phyloP scores from a whole-genome alignment of 2,329 filamentous ascomycete genomes.

The Fusarium acutatum region DNA sequence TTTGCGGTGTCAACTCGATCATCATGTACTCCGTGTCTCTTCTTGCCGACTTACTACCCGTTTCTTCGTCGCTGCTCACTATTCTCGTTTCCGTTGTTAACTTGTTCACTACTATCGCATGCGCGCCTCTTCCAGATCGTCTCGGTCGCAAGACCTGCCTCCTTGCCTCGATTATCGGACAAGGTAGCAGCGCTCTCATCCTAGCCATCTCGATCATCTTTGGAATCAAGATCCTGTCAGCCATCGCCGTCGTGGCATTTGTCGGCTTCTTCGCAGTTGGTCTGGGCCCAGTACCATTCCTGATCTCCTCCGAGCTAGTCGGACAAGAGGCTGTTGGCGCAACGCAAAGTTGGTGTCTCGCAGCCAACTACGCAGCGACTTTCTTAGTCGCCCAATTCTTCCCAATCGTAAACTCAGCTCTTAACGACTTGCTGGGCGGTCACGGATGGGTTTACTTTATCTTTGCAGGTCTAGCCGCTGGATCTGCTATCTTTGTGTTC shows the following conservation, averaged over 20 bases:
- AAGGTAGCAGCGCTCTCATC: constrained; percentile 79
- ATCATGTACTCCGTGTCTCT: constrained; percentile 98
- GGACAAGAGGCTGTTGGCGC: constrained; percentile 90
- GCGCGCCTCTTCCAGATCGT: constrained; percentile 85
- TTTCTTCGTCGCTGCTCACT: constrained; percentile 83
- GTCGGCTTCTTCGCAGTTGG: constrained; percentile 91
- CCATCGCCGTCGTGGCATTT: constrained; percentile 82
- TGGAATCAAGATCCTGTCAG: constrained; percentile 77
- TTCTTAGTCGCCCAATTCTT: constrained; percentile 96
- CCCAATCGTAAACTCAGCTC: constrained; percentile 79
- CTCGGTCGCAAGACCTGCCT: constrained; percentile 89
- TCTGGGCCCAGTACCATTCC: constrained; percentile 93
- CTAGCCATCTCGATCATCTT: constrained; percentile 84
- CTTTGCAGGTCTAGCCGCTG: constrained; percentile 78
- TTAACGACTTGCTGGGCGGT: constrained; percentile 71
- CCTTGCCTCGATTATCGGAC: constrained; percentile 82
- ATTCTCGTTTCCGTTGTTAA: constrained; percentile 90
- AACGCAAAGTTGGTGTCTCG: constrained; percentile 87
- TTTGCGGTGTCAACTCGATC: constrained; percentile 95
- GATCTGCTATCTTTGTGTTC: constrained; percentile 76
- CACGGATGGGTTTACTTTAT: constrained; percentile 89
- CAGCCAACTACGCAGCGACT: constrained; percentile 88
- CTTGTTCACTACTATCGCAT: constrained; percentile 80
- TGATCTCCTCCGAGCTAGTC: constrained; percentile 90
- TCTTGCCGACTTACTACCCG: constrained; percentile 80